These are phyloP conservation scores for Saccharomycopsis synnaedendra DNA, from an alignment of 805 yeast genomes.

Conservation along the genomic window DNA sequence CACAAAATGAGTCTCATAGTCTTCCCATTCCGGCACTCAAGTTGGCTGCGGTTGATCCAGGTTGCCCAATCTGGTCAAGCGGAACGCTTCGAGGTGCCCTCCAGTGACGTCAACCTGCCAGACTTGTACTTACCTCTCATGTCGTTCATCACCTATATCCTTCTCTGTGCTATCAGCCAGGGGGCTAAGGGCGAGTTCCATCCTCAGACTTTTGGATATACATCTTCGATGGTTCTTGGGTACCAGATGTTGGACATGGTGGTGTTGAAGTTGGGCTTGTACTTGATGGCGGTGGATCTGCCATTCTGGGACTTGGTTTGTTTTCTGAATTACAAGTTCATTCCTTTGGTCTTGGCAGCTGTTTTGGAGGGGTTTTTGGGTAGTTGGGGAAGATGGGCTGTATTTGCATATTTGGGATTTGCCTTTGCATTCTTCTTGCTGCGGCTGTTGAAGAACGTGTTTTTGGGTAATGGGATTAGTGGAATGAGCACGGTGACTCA, in stretches of 20 bases:
- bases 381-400: conserved; percentile 2
- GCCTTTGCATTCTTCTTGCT: conserved; percentile 17
- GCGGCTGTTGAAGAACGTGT: conserved; percentile 15
- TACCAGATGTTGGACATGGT: conserved; percentile 67
- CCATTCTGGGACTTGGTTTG: conserved; percentile 77
- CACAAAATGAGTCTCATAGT: conserved; percentile 61
- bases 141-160: conserved; percentile 81
- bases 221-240: conserved; percentile 79
- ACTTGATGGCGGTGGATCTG: conserved; percentile 59
- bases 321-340: conserved; percentile 90
- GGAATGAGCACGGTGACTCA: conserved; percentile 15
- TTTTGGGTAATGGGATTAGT: conserved; percentile 15
- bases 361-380: conserved; percentile 19
- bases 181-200: conserved; percentile 87
- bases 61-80: conserved; percentile 22
- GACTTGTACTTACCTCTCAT: conserved; percentile 92
- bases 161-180: conserved; percentile 71
- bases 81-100: conserved; percentile 55
- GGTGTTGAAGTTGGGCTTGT: conserved; percentile 71
- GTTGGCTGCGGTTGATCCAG: conserved; percentile 56
- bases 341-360: conserved; percentile 56
- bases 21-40: conserved; percentile 76
- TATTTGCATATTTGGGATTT: conserved; percentile 15
- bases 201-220: conserved; percentile 82
- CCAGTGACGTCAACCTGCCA: conserved; percentile 86